phyloP scores from a whole-genome alignment of 2,329 filamentous ascomycete genomes.

The Claviceps quebecensis region DNA sequence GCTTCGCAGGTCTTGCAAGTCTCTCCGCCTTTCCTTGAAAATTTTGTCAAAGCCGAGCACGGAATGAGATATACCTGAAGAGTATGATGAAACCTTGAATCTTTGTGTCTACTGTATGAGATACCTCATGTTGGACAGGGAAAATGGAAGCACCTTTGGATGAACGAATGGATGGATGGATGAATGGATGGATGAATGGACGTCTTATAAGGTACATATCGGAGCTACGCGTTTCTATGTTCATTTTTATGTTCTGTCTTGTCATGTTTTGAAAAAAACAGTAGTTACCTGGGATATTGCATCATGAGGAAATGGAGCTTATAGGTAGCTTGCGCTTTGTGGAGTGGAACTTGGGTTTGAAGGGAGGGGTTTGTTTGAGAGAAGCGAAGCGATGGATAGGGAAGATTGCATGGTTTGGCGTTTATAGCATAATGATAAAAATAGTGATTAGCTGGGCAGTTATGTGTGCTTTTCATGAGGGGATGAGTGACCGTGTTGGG shows the following conservation, averaged over 20 bases:
- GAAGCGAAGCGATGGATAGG: not conserved
- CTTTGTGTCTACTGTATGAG: not conserved
- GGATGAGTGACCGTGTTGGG: no score
- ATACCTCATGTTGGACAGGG: not conserved
- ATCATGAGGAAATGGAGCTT: no score
- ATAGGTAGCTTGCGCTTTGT: not conserved
- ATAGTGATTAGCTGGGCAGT: not conserved
- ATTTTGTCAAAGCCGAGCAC: not conserved
- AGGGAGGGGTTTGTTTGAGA: not conserved
- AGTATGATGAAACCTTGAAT: not conserved
- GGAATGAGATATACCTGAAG: not conserved
- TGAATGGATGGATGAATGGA: not conserved
- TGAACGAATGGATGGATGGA: not conserved
- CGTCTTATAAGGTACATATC: not conserved
- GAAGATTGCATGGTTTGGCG: constrained; percentile 1
- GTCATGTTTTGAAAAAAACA: not conserved
- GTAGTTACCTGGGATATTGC: not conserved
- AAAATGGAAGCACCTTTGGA: not conserved
- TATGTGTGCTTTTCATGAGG: not conserved
- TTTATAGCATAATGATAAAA: constrained; percentile 3
- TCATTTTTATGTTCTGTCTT: not conserved
- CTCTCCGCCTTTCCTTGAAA: no score
- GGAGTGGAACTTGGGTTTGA: not conserved
- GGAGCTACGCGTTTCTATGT: not conserved
- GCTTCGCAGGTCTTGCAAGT: no score